Evolutionary conservation across 371 early-diverging fungal genomes (phyloP).

Genomic region (Zychaea mexicana): DNA sequence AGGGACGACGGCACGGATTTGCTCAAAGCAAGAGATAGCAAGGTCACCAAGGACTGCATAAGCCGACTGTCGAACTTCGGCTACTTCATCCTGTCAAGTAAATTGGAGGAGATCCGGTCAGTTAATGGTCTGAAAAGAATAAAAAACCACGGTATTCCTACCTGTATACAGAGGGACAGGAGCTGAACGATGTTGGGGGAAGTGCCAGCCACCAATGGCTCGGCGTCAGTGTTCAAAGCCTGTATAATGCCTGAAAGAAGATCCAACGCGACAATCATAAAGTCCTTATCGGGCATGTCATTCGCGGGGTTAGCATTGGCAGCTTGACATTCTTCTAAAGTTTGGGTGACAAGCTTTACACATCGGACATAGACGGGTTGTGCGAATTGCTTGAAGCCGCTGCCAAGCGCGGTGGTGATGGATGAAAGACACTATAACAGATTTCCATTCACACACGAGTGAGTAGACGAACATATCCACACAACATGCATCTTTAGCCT

Average conservation of each 20-base stretch:
- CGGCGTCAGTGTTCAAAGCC: conserved; percentile 79
- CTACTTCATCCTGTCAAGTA: conserved; percentile 63
- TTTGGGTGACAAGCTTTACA: conserved; percentile 77
- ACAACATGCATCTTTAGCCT: neutral
- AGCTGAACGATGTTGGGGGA: conserved; percentile 77
- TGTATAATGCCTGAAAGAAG: conserved; percentile 91
- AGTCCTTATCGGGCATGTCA: conserved; percentile 88
- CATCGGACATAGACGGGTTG: conserved; percentile 86
- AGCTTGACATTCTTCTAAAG: conserved; percentile 69
- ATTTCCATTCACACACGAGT: neutral
- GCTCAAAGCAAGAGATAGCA: conserved; percentile 77
- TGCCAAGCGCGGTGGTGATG: conserved; percentile 84
- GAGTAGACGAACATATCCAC: neutral
- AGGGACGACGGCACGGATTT: conserved; percentile 71
- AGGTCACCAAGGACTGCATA: conserved; percentile 95
- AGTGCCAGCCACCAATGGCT: conserved; percentile 71
- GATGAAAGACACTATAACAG: conserved; percentile 77
- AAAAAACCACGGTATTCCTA: conserved; percentile 49
- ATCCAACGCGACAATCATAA: conserved; percentile 94
- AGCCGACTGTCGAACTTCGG: conserved; percentile 90
- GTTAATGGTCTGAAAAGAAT: conserved; percentile 75
- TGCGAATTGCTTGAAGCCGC: conserved; percentile 83
- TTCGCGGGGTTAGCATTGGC: conserved; percentile 60
- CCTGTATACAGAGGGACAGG: conserved; percentile 78
- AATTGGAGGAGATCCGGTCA: conserved; percentile 68